These are phyloP conservation scores for Populus davidiana DNA, from an alignment of 345 rosid genomes.

Conservation along the genomic window DNA sequence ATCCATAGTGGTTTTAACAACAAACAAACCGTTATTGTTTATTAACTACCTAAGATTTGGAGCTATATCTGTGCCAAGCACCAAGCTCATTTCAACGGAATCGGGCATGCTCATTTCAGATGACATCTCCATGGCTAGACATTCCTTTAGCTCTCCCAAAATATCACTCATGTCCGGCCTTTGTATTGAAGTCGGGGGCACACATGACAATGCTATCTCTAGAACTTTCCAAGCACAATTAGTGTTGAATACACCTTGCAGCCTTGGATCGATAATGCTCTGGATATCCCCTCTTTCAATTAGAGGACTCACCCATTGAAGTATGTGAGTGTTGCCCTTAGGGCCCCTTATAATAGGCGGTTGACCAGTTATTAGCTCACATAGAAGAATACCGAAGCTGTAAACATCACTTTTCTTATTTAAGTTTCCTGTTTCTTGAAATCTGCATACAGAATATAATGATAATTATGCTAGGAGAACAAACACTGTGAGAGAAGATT, in stretches of 20 bases:
- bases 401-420: neutral
- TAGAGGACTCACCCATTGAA: neutral
- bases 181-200: neutral
- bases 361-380: neutral
- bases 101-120: neutral
- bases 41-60: neutral
- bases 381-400: neutral
- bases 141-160: constrained; percentile 6
- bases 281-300: constrained; percentile 1
- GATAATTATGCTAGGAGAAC: too few relatives aligned
- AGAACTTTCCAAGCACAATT: constrained; percentile 8
- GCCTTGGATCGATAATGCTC: neutral
- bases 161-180: constrained; percentile 7
- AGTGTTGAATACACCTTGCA: neutral
- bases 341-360: too few relatives aligned
- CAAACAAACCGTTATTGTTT: too few relatives aligned
- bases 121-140: constrained; percentile 8
- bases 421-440: neutral
- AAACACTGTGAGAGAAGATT: too few relatives aligned
- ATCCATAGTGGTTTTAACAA: too few relatives aligned
- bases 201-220: constrained; percentile 10
- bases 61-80: neutral
- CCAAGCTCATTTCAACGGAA: neutral
- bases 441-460: neutral
- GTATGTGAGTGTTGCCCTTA: neutral